Evolutionary conservation across 2,329 filamentous ascomycete genomes (phyloP).

Genomic region (Sclerotinia nivalis): DNA sequence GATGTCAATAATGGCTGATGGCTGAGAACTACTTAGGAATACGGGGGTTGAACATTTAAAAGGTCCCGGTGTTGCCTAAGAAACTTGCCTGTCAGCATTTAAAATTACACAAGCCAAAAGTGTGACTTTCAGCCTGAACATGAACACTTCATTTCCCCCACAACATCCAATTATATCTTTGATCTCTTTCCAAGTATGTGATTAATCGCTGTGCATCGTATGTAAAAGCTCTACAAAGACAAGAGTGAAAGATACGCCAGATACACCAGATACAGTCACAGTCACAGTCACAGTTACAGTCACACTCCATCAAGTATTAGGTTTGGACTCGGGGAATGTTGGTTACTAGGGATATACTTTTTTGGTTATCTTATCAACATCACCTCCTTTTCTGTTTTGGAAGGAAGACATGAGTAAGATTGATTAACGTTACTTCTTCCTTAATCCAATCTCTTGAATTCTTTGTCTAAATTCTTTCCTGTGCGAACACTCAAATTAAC

Average conservation of each 20-base stretch:
- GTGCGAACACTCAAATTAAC: neutral
- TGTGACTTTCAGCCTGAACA: neutral
- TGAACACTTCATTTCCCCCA: neutral
- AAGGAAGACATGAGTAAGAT: constrained; percentile 16
- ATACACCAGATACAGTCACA: neutral
- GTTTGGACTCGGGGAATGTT: neutral
- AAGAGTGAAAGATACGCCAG: neutral
- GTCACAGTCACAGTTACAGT: neutral
- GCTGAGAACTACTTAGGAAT: neutral
- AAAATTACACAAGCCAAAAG: neutral
- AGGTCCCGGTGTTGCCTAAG: neutral
- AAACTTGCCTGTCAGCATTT: neutral
- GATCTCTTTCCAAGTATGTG: neutral
- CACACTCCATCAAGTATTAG: neutral
- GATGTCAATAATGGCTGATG: neutral
- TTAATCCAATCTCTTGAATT: neutral
- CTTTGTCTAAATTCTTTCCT: neutral
- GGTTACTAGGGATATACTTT: neutral
- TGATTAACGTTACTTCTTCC: neutral
- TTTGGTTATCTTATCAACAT: neutral
- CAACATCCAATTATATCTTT: neutral
- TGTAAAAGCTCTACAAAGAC: no score
- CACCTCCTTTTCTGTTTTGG: neutral
- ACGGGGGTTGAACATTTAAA: neutral
- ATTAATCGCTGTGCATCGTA: neutral